Percentiles rank a stretch among this genome's conserved stretches.
Evolutionary conservation across 345 rosid genomes (phyloP).

Genomic region (Eucalyptus pauciflora): DNA sequence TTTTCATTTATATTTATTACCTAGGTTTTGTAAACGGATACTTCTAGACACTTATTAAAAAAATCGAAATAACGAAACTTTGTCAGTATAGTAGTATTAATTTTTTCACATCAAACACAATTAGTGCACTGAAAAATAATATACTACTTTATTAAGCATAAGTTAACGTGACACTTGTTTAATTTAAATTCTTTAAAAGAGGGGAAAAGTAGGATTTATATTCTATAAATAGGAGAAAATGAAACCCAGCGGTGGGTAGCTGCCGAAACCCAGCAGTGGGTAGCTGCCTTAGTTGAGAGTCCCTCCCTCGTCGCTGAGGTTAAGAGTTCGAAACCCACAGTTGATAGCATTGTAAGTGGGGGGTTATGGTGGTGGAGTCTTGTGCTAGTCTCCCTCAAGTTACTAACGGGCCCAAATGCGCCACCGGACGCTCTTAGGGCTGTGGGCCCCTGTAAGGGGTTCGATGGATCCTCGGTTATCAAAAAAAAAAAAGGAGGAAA

Average conservation of each 20-base stretch:
- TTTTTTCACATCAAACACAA: neutral
- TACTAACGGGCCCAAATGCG: no score
- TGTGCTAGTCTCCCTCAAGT: no score
- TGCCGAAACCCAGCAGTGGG: no score
- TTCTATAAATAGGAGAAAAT: neutral
- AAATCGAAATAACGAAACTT: neutral
- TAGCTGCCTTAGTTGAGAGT: no score
- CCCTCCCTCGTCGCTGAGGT: no score
- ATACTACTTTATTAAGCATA: neutral
- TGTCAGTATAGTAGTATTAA: neutral
- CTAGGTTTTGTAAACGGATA: neutral
- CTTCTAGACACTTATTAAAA: neutral
- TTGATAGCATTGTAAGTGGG: no score
- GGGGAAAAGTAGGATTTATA: neutral
- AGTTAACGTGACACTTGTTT: neutral
- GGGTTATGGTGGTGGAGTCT: no score
- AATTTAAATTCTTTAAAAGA: neutral
- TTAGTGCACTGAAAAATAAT: neutral
- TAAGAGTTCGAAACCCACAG: no score
- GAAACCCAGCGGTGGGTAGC: neutral
- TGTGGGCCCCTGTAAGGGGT: no score
- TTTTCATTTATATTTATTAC: neutral
- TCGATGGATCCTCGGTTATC: no score
- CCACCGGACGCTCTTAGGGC: no score
- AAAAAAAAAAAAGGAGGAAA: neutral